Percentiles rank a stretch among this genome's conserved stretches.
Conservation (phyloP, 2,329 filamentous ascomycete genomes). For the Pseudogymnoascus verrucosus region DNA sequence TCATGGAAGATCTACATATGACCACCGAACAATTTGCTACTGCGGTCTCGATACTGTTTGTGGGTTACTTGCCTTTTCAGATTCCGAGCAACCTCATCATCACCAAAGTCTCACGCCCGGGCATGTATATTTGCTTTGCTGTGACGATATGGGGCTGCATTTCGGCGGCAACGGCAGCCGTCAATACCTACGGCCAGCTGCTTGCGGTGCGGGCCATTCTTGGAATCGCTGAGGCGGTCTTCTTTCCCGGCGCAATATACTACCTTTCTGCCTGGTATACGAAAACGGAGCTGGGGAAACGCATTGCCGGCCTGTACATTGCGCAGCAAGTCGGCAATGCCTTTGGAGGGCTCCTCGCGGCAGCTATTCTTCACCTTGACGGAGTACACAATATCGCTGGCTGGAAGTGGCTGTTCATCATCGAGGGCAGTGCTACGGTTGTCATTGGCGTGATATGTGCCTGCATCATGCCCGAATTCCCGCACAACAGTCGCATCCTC, state of each 20-base stretch:
- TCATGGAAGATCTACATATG: slow-evolving; percentile 33
- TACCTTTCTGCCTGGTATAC: slow-evolving; percentile 34
- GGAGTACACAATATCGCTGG: slow-evolving; percentile 38
- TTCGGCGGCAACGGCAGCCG: slow-evolving; percentile 29
- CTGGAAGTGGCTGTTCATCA: slow-evolving; percentile 45
- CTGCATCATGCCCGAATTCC: slow-evolving; percentile 33
- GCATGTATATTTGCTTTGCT: slow-evolving; percentile 25
- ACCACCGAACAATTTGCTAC: slow-evolving; percentile 31
- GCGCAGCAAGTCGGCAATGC: slow-evolving; percentile 33
- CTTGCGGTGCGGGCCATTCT: slow-evolving; percentile 31
- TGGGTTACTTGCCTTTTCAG: slow-evolving; percentile 38
- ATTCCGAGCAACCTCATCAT: slow-evolving; percentile 26
- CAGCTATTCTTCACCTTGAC: slow-evolving; percentile 40
- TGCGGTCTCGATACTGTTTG: slow-evolving; percentile 37
- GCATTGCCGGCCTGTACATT: slow-evolving; percentile 31
- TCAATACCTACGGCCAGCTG: slow-evolving; percentile 28
- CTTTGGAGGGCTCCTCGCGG: slow-evolving; percentile 42
- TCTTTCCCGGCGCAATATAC: slow-evolving; percentile 30
- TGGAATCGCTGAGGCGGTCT: slow-evolving; percentile 14
- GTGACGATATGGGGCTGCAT: slow-evolving; percentile 28
- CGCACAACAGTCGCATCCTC: slow-evolving; percentile 33
- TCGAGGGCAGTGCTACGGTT: slow-evolving; percentile 36
- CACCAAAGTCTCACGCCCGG: slow-evolving; percentile 19
- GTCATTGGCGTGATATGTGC: slow-evolving; percentile 27
- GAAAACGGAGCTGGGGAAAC: slow-evolving; percentile 30